These are phyloP conservation scores for Agastache rugosa DNA, from an alignment of 257 asterid species.

Conservation along the genomic window DNA sequence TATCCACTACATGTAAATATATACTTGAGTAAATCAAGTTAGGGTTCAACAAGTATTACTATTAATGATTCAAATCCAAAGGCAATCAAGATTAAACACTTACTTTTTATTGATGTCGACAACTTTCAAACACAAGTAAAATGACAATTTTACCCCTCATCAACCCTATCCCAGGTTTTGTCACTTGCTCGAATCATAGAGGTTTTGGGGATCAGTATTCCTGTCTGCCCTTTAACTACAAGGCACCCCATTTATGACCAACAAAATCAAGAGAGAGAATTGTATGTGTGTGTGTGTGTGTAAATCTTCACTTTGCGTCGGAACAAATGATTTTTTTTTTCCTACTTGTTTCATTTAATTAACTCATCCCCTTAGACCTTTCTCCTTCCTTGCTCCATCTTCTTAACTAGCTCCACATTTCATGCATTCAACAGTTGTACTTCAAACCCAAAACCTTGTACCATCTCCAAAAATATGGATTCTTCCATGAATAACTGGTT, in stretches of 20 bases:
- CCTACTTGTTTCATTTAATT: background rate
- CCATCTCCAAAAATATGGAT: slow-evolving; percentile 32
- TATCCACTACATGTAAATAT: too few species aligned
- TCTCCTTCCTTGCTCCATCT: slow-evolving; percentile 36
- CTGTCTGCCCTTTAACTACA: slow-evolving; percentile 52
- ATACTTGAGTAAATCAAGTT: too few species aligned
- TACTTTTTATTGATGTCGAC: background rate
- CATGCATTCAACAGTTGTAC: slow-evolving; percentile 54
- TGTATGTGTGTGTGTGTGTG: slow-evolving; percentile 12
- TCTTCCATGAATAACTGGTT: slow-evolving; percentile 74
- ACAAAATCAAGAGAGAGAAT: slow-evolving; percentile 47
- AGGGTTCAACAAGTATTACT: too few species aligned
- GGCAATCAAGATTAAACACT: background rate
- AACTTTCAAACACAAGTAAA: slow-evolving; percentile 3
- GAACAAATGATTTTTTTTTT: slow-evolving; percentile 31
- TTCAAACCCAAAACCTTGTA: slow-evolving; percentile 12
- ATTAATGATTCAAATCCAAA: background rate
- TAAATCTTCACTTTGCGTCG: slow-evolving; percentile 47
- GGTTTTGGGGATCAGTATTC: slow-evolving; percentile 66
- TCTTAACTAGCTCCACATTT: slow-evolving; percentile 10
- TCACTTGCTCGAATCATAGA: slow-evolving; percentile 36
- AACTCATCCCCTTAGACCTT: slow-evolving; percentile 31
- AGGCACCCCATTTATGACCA: slow-evolving; percentile 66
- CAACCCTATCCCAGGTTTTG: slow-evolving; percentile 33
- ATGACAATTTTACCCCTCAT: slow-evolving; percentile 44